These are phyloP conservation scores for Oxytropis ochrocephala DNA, from an alignment of 306 rosid genomes.

Conservation along the genomic window DNA sequence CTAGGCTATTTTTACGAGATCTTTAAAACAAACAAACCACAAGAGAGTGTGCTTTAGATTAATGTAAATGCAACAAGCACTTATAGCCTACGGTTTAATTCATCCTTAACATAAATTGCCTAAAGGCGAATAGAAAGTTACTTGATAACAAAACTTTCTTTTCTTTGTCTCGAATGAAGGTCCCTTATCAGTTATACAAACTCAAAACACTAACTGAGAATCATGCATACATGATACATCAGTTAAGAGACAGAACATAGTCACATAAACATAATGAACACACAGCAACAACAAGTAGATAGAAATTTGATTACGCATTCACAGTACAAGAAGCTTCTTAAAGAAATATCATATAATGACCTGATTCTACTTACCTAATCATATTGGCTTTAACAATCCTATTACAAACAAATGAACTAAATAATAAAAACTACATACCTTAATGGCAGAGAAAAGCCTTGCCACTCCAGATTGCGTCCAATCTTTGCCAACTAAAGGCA, in stretches of 20 bases:
- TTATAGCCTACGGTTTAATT: not conserved
- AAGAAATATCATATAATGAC: conserved; percentile 4
- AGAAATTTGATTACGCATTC: not conserved
- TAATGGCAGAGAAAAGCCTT: conserved; percentile 82
- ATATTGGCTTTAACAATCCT: not conserved
- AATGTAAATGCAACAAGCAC: conserved; percentile 3
- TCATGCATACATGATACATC: conserved; percentile 13
- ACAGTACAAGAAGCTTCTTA: not conserved
- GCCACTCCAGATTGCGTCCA: conserved; percentile 99
- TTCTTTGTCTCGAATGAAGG: not conserved
- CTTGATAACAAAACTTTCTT: not conserved
- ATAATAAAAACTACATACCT: conserved; percentile 41
- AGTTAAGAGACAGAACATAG: not conserved
- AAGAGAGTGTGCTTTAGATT: not conserved
- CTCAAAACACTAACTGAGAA: not conserved
- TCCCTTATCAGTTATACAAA: not conserved
- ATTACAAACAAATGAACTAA: conserved; percentile 4
- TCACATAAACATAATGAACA: conserved; percentile 1
- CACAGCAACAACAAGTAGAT: not conserved
- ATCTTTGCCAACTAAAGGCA: conserved; percentile 98
- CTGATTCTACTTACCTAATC: not conserved
- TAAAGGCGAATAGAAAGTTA: not conserved
- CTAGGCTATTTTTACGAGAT: conserved; percentile 16
- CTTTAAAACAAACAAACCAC: not conserved
- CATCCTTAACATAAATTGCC: conserved; percentile 7